Evolutionary conservation across 768 basidiomycete species (phyloP), one percentile per base, ranked within the genome.

Genomic region (Pisolithus orientalis): DNA sequence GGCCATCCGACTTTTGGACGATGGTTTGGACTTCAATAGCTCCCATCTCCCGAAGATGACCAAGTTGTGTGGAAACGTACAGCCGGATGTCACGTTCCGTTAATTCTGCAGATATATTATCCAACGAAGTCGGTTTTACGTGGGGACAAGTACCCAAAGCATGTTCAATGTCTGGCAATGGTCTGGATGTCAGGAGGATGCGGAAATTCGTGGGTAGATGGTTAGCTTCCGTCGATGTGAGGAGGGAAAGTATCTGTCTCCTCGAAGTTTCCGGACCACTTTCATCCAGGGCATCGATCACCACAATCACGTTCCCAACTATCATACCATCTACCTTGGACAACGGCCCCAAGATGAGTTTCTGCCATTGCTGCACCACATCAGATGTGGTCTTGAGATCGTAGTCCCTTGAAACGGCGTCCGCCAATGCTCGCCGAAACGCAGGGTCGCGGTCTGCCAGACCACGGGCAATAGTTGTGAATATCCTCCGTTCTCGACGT

Each of bases 1-100:
- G 27, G 11, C 39, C 49, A 40, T 50, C 31, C 10, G 43, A 24
- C 25, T 24, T 24, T 9, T 42, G 53, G 52, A 62, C 58, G 38
- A 31, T 50, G 56, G 65, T 17, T 17, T 24, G 8, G n/a, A 24
- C 10, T 42, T 42, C 40, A 4, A 6, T 21, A 2, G 17, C 40
- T 17, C 17, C n/a, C 6, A 42, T 8, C 7, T 42, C 40, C 6
- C 1, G 7, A 17, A 42, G 24, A 9, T 17, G n/a, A 2, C 40
- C 17, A 17, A 42, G 40, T 5, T 42, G 40, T 4, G 17, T 17
- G 4, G n/a, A 17, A 24, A 42, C 24, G 8, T 21, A 42, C 11
- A 42, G 17, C 24, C 7, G 17, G 40, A 42, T 42, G 17, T 42
- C 40, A 6, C 14, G n/a, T 42, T 42, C 24, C 6, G 14, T 14